Conservation (phyloP, 2,329 filamentous ascomycete genomes). For the Emmonsia crescens region DNA sequence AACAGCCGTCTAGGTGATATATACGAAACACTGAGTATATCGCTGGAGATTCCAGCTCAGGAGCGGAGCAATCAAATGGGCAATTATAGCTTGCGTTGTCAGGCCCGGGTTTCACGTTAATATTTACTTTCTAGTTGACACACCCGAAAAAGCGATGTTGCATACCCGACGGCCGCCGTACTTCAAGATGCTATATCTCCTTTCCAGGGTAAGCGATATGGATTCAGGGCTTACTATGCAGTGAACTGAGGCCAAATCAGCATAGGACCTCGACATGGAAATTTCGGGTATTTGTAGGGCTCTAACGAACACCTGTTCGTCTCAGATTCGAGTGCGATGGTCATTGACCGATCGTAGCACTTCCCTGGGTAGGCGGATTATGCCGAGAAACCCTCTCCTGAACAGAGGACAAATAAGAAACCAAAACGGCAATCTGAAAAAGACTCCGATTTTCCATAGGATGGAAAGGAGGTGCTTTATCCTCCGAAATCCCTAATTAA, state of each 20-base stretch:
- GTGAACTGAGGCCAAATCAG: neutral
- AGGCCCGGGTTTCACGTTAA: too few relatives aligned
- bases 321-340: neutral
- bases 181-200: neutral
- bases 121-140: too few relatives aligned
- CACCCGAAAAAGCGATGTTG: neutral
- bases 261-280: neutral
- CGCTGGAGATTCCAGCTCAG: neutral
- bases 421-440: neutral
- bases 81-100: neutral
- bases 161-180: neutral
- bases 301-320: neutral
- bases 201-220: neutral
- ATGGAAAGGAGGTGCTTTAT: neutral
- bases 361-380: neutral
- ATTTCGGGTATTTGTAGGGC: neutral
- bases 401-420: neutral
- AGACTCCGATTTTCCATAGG: neutral
- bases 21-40: neutral
- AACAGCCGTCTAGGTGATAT: neutral
- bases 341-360: neutral
- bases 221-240: neutral
- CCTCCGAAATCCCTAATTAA: neutral
- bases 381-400: neutral
- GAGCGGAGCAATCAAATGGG: neutral